Evolutionary conservation across 2,329 filamentous ascomycete species (phyloP), one percentile per base, ranked within the genome.

Genomic region (Zymoseptoria crescenta): DNA sequence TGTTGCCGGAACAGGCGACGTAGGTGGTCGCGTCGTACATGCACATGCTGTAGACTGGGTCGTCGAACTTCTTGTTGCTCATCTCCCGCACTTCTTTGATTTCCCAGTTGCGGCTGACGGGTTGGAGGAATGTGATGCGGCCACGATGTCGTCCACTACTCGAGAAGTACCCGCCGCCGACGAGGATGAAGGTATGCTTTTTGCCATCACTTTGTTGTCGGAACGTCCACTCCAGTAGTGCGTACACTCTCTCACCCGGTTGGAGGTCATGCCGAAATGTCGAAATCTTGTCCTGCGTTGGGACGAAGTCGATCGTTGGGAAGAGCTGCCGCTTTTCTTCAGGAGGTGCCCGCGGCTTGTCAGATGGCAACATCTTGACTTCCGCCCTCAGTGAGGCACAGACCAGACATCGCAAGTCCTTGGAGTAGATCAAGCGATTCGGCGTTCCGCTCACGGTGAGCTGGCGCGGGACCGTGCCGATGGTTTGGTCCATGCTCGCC

Each of bases 141-240:
- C 84, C 84, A 8, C 74, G 73, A 13, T 57, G 52, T 8, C 54
- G 45, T 1, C 64, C 62, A 53, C 60, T 63, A 1, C 55, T 59
- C 30, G 76, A 77, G 0, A 82, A 83, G 3, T 82, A 79, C 9
- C 65, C 68, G 41, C 69, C 69, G 16, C 67, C 71, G 3, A 88
- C 79, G 13, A 89, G 77, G 30, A 90, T 76, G 67, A 85, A 87
- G 1, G 81, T 78, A 71, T 86, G 87, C 0, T 74, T 78, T 57
- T 80, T 82, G 45, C 82, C 78, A 57, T 82, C 81, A 30, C 76
- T 73, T 24, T 58, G 35, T 5, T 48, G 51, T 2, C 55, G 61
- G 52, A 66, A 65, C 1, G 67, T 67, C 88, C 88, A 91, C 61
- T 89, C 84, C 1, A 80, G 72, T 7, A 91, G 71, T 1, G 82